Conservation (phyloP, 805 yeast species). For the Yamadazyma takamatsuzukensis region DNA sequence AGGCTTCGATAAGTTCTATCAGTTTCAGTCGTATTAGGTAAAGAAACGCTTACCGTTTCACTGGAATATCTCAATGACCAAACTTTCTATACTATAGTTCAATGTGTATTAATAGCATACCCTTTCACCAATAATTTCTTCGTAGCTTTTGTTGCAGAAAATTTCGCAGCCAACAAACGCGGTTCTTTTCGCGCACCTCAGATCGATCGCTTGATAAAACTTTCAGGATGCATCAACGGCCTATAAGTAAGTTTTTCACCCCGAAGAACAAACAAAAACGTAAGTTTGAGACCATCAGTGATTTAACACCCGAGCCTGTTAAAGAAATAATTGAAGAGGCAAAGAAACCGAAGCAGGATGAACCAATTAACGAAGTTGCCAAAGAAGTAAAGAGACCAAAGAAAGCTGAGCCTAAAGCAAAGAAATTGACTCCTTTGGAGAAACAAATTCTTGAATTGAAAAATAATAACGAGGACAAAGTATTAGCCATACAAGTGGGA, state of each 20-base stretch:
- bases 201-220: neutral
- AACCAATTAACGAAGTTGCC: neutral
- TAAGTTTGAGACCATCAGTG: neutral
- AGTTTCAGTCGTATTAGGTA: constrained; percentile 13
- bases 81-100: too few relatives aligned
- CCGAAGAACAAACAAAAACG: constrained; percentile 5
- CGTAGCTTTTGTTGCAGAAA: too few relatives aligned
- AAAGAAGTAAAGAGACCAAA: constrained; percentile 13
- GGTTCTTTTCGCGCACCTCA: neutral
- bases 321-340: neutral
- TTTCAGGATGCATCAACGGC: constrained; percentile 7
- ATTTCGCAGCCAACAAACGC: neutral
- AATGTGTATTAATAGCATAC: too few relatives aligned
- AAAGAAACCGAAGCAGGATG: neutral
- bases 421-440: constrained; percentile 64
- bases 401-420: constrained; percentile 26
- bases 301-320: neutral
- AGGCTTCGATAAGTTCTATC: constrained; percentile 12
- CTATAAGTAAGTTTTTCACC: constrained; percentile 8
- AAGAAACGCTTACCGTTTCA: too few relatives aligned
- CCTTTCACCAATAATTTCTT: too few relatives aligned
- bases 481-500: constrained; percentile 84
- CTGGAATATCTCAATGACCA: too few relatives aligned
- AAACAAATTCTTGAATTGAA: constrained; percentile 72
- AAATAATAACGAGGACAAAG: constrained; percentile 53